These are phyloP conservation scores for Aristolochia fimbriata DNA, from an alignment of 164 flowering plant genomes.

Conservation along the genomic window DNA sequence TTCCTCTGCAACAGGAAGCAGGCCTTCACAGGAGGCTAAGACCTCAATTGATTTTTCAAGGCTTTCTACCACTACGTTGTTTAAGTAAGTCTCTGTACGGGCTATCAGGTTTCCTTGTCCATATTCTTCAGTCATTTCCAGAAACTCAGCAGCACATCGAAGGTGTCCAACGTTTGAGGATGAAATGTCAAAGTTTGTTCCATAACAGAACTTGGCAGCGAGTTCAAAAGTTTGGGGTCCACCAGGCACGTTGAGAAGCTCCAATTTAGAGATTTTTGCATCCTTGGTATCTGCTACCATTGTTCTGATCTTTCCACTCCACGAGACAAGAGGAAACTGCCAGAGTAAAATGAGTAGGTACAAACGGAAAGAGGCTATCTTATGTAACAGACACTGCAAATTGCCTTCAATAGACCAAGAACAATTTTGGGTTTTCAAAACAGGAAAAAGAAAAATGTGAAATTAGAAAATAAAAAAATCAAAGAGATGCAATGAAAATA, in stretches of 20 bases:
- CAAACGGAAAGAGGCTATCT: no score
- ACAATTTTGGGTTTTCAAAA: background rate
- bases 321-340: conserved; percentile 59
- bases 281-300: conserved; percentile 43
- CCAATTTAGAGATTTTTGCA: conserved; percentile 28
- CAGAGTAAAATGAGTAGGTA: background rate
- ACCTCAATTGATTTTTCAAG: conserved; percentile 53
- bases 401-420: background rate
- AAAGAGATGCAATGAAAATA: background rate
- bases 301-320: conserved; percentile 53
- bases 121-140: conserved; percentile 71
- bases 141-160: conserved; percentile 59
- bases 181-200: conserved; percentile 60
- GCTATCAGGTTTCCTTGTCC: conserved; percentile 46
- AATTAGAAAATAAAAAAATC: background rate
- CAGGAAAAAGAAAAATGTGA: background rate
- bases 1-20: conserved; percentile 40
- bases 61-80: conserved; percentile 38
- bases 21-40: conserved; percentile 32
- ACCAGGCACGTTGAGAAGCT: conserved; percentile 50
- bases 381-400: background rate
- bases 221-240: conserved; percentile 54
- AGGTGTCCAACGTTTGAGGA: conserved; percentile 44
- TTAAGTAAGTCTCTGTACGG: conserved; percentile 44
- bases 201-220: conserved; percentile 60